Conservation (phyloP, 371 early-diverging fungal species). For the Umbelopsis sp. region DNA sequence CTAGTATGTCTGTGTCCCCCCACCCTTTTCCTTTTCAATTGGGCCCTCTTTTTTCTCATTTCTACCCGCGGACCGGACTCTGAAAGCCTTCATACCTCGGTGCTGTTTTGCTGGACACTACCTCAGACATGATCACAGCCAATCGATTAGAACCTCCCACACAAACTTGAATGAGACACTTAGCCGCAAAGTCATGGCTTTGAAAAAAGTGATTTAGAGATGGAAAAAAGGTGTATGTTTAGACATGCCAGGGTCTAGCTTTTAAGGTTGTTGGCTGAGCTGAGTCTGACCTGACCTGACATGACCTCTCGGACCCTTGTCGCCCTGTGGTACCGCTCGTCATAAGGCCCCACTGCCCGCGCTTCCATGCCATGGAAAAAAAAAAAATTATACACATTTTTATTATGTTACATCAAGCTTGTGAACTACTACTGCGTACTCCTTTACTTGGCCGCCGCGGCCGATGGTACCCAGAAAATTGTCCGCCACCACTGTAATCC, state of each 20-base stretch:
- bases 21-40: not conserved
- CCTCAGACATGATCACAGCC: too few species aligned
- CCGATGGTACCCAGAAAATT: not conserved
- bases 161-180: too few species aligned
- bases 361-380: too few species aligned
- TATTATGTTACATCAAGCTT: too few species aligned
- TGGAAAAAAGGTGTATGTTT: too few species aligned
- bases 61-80: slow-evolving; percentile 19
- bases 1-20: slow-evolving; percentile 12
- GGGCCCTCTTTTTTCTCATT: not conserved
- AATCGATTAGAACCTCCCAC: too few species aligned
- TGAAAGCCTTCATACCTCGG: slow-evolving; percentile 1
- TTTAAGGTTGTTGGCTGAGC: not conserved
- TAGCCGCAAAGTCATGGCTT: too few species aligned
- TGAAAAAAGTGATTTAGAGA: too few species aligned
- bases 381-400: too few species aligned
- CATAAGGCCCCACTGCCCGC: not conserved
- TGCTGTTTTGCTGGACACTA: too few species aligned
- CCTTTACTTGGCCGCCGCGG: not conserved
- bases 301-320: slow-evolving; percentile 5
- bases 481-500: not conserved
- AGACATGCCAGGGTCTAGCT: not conserved
- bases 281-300: not conserved
- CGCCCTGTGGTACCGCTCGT: too few species aligned
- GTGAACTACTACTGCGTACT: not conserved